Percentiles rank a stretch among this genome's conserved stretches.
phyloP scores from a whole-genome alignment of 192 early-diverging fungal species.

The Coemansia sp. region DNA sequence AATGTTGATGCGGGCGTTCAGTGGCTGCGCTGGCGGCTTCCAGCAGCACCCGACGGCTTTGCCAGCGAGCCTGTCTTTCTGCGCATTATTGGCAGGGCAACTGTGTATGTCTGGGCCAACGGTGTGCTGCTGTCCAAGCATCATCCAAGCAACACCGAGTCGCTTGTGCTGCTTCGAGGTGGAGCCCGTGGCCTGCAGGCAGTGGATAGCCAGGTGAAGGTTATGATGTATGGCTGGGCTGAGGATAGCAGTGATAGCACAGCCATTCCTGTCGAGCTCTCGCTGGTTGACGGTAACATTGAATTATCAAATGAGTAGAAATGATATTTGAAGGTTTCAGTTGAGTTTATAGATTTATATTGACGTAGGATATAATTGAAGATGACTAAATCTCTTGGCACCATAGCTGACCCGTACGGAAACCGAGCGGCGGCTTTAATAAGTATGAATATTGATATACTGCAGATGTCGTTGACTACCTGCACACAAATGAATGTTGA shows the following conservation, averaged over 20 bases:
- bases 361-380: neutral
- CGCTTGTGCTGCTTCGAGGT: slow-evolving; percentile 26
- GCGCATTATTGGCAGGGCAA: slow-evolving; percentile 64
- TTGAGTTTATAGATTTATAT: too few relatives aligned
- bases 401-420: too few relatives aligned
- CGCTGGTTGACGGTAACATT: slow-evolving; percentile 5
- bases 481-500: neutral
- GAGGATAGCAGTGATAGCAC: slow-evolving; percentile 22
- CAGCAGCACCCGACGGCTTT: neutral
- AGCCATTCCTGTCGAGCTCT: slow-evolving; percentile 31
- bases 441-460: neutral
- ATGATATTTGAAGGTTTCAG: too few relatives aligned
- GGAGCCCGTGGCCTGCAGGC: neutral
- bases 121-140: slow-evolving; percentile 68
- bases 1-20: slow-evolving; percentile 47
- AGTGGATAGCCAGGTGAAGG: slow-evolving; percentile 12
- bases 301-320: too few relatives aligned
- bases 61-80: slow-evolving; percentile 63
- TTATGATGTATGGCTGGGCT: slow-evolving; percentile 52
- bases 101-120: slow-evolving; percentile 69
- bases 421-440: slow-evolving; percentile 25
- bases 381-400: too few relatives aligned
- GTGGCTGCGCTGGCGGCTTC: slow-evolving; percentile 33
- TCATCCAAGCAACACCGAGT: slow-evolving; percentile 56
- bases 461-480: neutral